These are phyloP conservation scores for Penicillium herquei DNA, from an alignment of 495 filamentous ascomycete species.

Conservation along the genomic window DNA sequence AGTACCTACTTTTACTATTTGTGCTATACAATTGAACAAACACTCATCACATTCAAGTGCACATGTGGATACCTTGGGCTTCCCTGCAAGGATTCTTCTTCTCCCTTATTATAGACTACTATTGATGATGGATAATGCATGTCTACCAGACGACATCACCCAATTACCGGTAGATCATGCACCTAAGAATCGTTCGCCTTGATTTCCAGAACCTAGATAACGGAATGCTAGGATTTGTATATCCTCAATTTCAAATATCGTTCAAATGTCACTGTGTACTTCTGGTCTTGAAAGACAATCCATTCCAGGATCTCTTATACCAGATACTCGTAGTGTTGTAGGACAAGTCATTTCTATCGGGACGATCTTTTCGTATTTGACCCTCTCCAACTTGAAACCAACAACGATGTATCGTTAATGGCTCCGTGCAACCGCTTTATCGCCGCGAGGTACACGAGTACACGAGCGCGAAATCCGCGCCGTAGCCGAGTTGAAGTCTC, in stretches of 20 bases:
- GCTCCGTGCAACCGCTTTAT: constrained; percentile 3
- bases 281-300: too few relatives aligned
- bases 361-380: too few relatives aligned
- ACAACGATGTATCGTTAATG: background rate
- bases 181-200: constrained; percentile 4
- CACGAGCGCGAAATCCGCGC: constrained; percentile 9
- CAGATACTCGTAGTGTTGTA: too few relatives aligned
- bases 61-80: constrained; percentile 6
- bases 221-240: background rate
- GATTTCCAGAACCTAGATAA: constrained; percentile 16
- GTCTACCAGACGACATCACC: constrained; percentile 7
- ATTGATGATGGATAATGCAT: constrained; percentile 12
- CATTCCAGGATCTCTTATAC: too few relatives aligned
- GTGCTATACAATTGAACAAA: background rate
- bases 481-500: constrained; percentile 17
- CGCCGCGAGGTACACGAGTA: constrained; percentile 12
- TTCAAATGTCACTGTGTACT: too few relatives aligned
- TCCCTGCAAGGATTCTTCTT: constrained; percentile 1
- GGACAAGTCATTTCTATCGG: background rate
- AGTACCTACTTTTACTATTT: background rate
- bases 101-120: background rate
- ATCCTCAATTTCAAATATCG: too few relatives aligned
- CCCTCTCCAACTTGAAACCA: too few relatives aligned
- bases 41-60: background rate
- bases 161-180: constrained; percentile 14